Evolutionary conservation across 164 flowering plant species (phyloP), one percentile per base, ranked within the genome.

Genomic region (Nymphaea colorata): DNA sequence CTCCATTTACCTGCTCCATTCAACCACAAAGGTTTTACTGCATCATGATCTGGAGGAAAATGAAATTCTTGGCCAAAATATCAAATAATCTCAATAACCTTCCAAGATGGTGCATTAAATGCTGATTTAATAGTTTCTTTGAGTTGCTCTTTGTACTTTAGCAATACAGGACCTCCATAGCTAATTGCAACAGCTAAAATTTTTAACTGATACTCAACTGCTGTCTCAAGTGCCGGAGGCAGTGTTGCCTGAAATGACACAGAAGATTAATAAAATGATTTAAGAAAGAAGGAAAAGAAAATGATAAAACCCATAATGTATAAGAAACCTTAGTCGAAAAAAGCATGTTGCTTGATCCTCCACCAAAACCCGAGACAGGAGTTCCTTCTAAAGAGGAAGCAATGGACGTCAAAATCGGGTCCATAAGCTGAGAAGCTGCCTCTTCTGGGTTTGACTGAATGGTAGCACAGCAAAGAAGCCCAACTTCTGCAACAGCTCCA

Each of bases 381-480:
- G 83, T 75, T 72, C 87, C 96, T 74, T 83, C 75, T 69, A 95
- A 79, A 70, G 96, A 88, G 69, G 98, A 84, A 71, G 85, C 83
- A 68, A 85, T 81, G 74, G 96, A 85, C 41, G 44, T 71, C 62
- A 95, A 68, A 61, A 91, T 69, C 44, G 99, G 99, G 71, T 88
- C 87, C 69, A 95, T 75, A 75, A 95, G 87, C 42, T 85, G 84
- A 79, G 73, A 71, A 70, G 80, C 86, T 69, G 99, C 92, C 75
- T 88, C 96, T 68, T 87, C 89, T 59, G 96, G 96, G 69, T 87
- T 86, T 66, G 96, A 80, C 74, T 90, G 92, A 74, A 95, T 84
- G 72, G 96, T 91, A 64, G 99, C 98, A 86, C 96, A 87, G 73
- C 98, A 91, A 73, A 95, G 98, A 77, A 90, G 85, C 69, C 99